These are phyloP conservation scores for Agaricus blazei DNA, from an alignment of 768 basidiomycete genomes.

Conservation along the genomic window DNA sequence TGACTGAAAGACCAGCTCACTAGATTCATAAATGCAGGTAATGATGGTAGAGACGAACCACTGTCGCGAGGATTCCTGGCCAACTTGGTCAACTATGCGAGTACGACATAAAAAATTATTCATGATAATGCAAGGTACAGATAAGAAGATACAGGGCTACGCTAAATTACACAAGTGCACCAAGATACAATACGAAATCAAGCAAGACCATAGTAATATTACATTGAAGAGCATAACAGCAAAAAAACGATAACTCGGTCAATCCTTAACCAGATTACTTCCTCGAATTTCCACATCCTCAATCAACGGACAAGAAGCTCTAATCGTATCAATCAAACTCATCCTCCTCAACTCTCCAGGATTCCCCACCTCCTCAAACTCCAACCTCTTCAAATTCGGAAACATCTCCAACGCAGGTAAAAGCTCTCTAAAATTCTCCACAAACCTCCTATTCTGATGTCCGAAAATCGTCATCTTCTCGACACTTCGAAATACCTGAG, in stretches of 20 bases:
- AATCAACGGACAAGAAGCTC: neutral
- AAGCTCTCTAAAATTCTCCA: neutral
- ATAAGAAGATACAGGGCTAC: too few species aligned
- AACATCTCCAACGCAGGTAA: neutral
- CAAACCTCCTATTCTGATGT: neutral
- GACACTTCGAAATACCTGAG: neutral
- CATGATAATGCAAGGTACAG: too few species aligned
- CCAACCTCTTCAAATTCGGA: neutral
- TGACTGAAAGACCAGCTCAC: constrained; percentile 21
- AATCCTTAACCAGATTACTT: neutral
- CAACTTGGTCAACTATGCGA: too few species aligned
- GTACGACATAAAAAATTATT: too few species aligned
- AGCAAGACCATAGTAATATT: too few species aligned
- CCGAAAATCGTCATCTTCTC: neutral
- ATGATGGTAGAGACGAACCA: too few species aligned
- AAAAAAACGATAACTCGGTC: too few species aligned
- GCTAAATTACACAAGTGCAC: too few species aligned
- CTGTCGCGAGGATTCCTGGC: too few species aligned
- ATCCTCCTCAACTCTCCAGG: neutral
- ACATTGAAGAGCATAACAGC: too few species aligned
- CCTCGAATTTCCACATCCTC: neutral
- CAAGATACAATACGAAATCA: too few species aligned
- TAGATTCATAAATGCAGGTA: too few species aligned
- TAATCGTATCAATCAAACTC: neutral
- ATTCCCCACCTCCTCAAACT: neutral